A percentile compares a stretch with the other conserved stretches of the same genome.
phyloP scores from a whole-genome alignment of 2,329 filamentous ascomycete species.

The Phialophora tarda region DNA sequence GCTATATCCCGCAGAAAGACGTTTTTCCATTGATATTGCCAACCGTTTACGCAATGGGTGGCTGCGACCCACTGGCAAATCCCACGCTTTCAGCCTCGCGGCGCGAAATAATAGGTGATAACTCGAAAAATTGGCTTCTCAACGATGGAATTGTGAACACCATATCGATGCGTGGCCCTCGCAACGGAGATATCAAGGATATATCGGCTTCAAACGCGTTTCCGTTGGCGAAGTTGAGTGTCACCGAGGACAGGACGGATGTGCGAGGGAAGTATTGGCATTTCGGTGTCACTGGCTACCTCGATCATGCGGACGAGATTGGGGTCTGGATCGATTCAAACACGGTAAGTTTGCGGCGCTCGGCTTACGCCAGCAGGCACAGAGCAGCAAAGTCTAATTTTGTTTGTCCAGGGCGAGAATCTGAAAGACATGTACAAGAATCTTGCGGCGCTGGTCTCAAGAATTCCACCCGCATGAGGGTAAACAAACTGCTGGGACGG shows the following conservation, averaged over 20 bases:
- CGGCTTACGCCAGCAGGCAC: not conserved
- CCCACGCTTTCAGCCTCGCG: not conserved
- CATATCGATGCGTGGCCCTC: not conserved
- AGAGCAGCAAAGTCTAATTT: not conserved
- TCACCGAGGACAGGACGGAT: not conserved
- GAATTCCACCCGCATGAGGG: not conserved
- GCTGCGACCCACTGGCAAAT: not conserved
- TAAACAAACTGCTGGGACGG: not conserved
- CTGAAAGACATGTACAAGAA: conserved; percentile 1
- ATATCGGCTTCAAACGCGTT: not conserved
- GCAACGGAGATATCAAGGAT: not conserved
- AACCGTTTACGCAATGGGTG: not conserved
- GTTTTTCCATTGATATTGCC: not conserved
- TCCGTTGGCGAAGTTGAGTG: not conserved
- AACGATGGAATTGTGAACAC: conserved; percentile 6
- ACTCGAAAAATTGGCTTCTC: not conserved
- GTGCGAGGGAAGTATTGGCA: conserved; percentile 1
- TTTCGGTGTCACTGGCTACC: not conserved
- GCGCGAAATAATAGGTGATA: not conserved
- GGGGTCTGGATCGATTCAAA: not conserved
- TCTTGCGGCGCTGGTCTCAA: not conserved
- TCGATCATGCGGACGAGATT: not conserved
- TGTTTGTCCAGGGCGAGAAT: not conserved
- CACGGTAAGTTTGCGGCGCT: not conserved
- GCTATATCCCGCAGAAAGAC: not conserved